phyloP scores from a whole-genome alignment of 2,329 filamentous ascomycete genomes.

The Scytalidium sp. region DNA sequence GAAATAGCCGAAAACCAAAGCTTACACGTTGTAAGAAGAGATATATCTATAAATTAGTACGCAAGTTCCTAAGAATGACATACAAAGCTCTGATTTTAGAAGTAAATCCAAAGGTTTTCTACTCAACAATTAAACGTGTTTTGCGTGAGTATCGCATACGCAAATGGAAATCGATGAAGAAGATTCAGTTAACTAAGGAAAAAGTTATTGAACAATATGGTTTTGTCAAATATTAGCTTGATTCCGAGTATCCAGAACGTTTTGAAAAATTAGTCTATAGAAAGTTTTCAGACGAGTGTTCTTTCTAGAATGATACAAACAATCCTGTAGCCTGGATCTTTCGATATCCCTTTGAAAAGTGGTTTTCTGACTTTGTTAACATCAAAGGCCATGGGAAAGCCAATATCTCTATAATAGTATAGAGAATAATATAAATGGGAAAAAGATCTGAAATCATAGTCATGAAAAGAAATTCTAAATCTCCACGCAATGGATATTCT shows the following conservation, averaged over 20 bases:
- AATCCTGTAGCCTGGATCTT: not conserved
- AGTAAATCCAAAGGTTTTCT: not conserved
- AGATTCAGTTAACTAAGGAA: not conserved
- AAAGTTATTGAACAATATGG: not conserved
- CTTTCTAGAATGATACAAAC: not conserved
- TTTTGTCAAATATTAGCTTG: not conserved
- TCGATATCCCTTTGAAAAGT: not conserved
- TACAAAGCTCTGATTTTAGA: not conserved
- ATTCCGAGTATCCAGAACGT: not conserved
- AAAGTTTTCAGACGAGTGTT: not conserved
- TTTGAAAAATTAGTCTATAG: not conserved
- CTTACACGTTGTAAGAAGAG: not conserved
- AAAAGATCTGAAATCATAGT: not conserved
- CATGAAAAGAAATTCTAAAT: not conserved
- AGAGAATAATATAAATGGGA: not conserved
- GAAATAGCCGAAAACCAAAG: not conserved
- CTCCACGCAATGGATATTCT: not conserved
- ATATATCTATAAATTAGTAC: not conserved
- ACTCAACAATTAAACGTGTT: not conserved
- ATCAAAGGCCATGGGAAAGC: not conserved
- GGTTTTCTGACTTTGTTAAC: not conserved
- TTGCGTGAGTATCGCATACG: not conserved
- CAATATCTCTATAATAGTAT: not conserved
- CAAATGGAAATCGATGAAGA: not conserved
- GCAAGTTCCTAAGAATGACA: not conserved